Percentiles rank a stretch among this genome's conserved stretches.
Evolutionary conservation across 2,329 filamentous ascomycete genomes (phyloP).

Genomic region (Stylonectria norvegica): DNA sequence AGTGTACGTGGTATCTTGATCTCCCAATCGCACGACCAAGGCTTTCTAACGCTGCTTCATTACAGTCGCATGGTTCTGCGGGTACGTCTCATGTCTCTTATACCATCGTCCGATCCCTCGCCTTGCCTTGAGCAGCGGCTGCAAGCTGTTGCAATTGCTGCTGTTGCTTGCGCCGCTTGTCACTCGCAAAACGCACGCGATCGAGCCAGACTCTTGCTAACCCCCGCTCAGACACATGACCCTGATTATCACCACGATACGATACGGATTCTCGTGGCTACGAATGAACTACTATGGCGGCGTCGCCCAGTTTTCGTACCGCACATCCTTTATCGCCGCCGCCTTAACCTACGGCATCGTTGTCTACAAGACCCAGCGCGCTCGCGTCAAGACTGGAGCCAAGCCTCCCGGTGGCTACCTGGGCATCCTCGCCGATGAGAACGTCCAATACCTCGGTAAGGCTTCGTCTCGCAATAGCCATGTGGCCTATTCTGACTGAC

Average conservation of each 20-base stretch:
- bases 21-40: conserved; percentile 7
- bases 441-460: conserved; percentile 95
- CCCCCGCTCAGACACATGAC: conserved; percentile 67
- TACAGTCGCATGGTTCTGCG: conserved; percentile 73
- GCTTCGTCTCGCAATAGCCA: background rate
- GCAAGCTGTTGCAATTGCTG: background rate
- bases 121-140: background rate
- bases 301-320: conserved; percentile 81
- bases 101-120: conserved; percentile 5
- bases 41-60: conserved; percentile 22
- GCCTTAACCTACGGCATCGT: conserved; percentile 95
- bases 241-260: conserved; percentile 75
- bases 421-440: conserved; percentile 79
- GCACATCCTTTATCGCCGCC: conserved; percentile 83
- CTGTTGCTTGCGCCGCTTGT: background rate
- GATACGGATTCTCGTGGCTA: conserved; percentile 82
- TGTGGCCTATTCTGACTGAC: background rate
- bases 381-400: conserved; percentile 71
- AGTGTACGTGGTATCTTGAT: conserved; percentile 62
- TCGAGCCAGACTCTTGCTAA: conserved; percentile 2
- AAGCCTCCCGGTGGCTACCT: conserved; percentile 58
- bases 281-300: conserved; percentile 81
- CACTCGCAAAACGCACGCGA: background rate
- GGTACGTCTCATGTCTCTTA: conserved; percentile 54
- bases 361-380: conserved; percentile 94